phyloP scores from a whole-genome alignment of 2,329 filamentous ascomycete genomes.

The Daldinia sp. region DNA sequence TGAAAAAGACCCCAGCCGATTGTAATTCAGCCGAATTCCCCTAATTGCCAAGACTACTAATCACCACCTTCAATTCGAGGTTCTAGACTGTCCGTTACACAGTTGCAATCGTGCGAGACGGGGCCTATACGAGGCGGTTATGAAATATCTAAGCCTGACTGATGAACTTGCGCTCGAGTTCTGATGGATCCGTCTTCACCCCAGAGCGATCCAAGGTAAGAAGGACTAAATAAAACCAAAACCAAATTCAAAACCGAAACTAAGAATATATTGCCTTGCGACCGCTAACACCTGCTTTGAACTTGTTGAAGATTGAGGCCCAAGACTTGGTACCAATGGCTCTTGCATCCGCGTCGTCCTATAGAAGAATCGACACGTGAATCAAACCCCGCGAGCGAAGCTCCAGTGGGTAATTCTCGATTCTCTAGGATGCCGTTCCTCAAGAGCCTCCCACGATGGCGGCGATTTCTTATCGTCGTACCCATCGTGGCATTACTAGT shows the following conservation, averaged over 20 bases:
- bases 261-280: neutral
- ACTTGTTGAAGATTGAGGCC: constrained; percentile 15
- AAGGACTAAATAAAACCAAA: constrained; percentile 10
- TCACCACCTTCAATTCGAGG: constrained; percentile 17
- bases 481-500: constrained; percentile 42
- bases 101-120: neutral
- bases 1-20: constrained; percentile 16
- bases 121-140: neutral
- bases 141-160: constrained; percentile 18
- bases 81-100: constrained; percentile 11
- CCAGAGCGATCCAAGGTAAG: constrained; percentile 28
- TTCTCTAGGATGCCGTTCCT: constrained; percentile 45
- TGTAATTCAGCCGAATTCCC: constrained; percentile 44
- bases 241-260: too few species aligned
- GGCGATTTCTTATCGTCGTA: constrained; percentile 42
- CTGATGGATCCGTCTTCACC: constrained; percentile 23
- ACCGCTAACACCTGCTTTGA: constrained; percentile 27
- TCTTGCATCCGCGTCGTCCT: constrained; percentile 22
- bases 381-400: constrained; percentile 19
- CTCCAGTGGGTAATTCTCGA: constrained; percentile 20
- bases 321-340: constrained; percentile 28
- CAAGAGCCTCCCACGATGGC: constrained; percentile 44
- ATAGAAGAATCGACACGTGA: constrained; percentile 27
- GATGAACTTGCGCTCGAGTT: constrained; percentile 20
- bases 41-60: constrained; percentile 33